Evolutionary conservation across 1,284 basidiomycete species (phyloP), one percentile per base, ranked within the genome.

Genomic region (Apiotrichum mycotoxinovorans): DNA sequence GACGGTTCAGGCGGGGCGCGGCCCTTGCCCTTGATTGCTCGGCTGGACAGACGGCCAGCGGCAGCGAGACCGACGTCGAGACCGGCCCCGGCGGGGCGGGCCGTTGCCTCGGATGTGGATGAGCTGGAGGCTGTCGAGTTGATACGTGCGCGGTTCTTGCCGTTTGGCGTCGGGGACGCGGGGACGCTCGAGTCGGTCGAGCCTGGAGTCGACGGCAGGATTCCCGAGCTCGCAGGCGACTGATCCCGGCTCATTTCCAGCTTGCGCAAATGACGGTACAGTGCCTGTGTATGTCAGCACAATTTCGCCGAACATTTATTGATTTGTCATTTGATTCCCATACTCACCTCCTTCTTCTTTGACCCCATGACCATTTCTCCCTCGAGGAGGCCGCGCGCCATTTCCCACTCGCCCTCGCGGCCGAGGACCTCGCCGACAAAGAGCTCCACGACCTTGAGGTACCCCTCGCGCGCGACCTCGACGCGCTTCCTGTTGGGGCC

Each of bases 321-420:
- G n/a, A n/a, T n/a, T n/a, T n/a, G n/a, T n/a, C n/a, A n/a, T 4
- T 8, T 5, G 9, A 17, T 11, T 10, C n/a, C 3, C 18, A 5
- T 15, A 35, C 69, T 58, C 54, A 72, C 72, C 63, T 75, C 73
- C 62, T 75, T 75, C 47, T 71, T 66, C 63, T 72, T 74, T 8
- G 67, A 68, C 18, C 64, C 59, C 67, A 75, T 64, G 17, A 75
- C 61, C 40, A 56, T 61, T 26, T 75, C 73, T 26, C 72, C 70
- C 42, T 74, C 72, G 47, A 75, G 57, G 23, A 75, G 65, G 4
- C 66, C 70, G 27, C 70, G 59, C 1, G 72, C 73, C 73, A 75
- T 75, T 58, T 74, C 73, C 64, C 65, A 75, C 56, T 75, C 73
- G 20, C 69, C 71, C 59, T 74, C 72, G 43, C 68, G 62, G 12